phyloP scores from a whole-genome alignment of 805 yeast species.

The Candida dendrica region DNA sequence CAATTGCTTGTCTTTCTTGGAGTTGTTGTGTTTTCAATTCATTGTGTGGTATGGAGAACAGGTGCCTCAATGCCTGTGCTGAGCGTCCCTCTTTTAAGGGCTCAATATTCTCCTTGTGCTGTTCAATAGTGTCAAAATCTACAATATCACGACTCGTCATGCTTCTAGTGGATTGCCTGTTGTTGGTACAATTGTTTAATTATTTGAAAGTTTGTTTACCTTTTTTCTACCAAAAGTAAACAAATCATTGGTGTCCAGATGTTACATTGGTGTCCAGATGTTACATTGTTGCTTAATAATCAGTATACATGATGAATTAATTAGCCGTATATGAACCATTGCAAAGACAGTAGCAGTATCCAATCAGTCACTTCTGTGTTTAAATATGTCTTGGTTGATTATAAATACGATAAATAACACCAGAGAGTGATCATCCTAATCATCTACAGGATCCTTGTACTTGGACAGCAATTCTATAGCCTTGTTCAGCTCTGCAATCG shows the following conservation, averaged over 20 bases:
- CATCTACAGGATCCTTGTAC: conserved; percentile 36
- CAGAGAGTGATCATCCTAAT: too few relatives aligned
- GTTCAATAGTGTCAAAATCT: conserved; percentile 41
- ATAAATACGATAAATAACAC: too few relatives aligned
- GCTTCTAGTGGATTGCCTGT: too few relatives aligned
- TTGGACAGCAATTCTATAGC: conserved; percentile 4
- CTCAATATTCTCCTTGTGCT: conserved; percentile 70
- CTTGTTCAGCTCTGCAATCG: conserved; percentile 20
- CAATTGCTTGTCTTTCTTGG: conserved; percentile 39
- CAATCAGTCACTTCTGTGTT: too few relatives aligned
- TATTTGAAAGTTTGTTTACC: neutral
- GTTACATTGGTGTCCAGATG: too few relatives aligned
- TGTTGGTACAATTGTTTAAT: neutral
- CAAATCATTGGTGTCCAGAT: neutral
- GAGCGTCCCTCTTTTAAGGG: conserved; percentile 66
- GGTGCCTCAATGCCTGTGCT: conserved; percentile 44
- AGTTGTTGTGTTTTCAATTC: conserved; percentile 21
- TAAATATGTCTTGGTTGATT: too few relatives aligned
- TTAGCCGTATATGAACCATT: too few relatives aligned
- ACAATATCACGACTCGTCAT: conserved; percentile 6
- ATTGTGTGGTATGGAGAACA: conserved; percentile 25
- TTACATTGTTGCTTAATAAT: too few relatives aligned
- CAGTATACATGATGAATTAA: too few relatives aligned
- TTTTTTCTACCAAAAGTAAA: neutral
- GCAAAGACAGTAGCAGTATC: too few relatives aligned